Evolutionary conservation across 2,329 filamentous ascomycete genomes (phyloP), one percentile per base, ranked within the genome.

Genomic region (Neonectria punicea): DNA sequence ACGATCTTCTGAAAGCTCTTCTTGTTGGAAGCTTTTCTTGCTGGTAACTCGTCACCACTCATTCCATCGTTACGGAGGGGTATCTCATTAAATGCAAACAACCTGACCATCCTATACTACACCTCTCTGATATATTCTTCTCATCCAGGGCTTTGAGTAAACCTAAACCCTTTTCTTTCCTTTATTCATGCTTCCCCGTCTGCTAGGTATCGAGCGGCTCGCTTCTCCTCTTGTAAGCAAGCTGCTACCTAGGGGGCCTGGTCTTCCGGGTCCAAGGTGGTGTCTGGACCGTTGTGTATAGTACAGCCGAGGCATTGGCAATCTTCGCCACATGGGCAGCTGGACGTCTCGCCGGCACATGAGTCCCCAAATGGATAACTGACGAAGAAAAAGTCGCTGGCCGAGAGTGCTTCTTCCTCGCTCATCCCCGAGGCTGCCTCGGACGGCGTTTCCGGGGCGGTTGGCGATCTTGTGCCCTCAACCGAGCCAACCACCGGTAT

Each of bases 321-420:
- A 66, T 87, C 86, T 63, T 89, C 86, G 9, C 87, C 87, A 61
- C 87, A 89, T 1, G 84, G 85, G 71, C 87, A 89, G 44, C 80
- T 83, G 13, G 81, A 78, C 62, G 80, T 79, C 62, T 84, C 82
- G 2, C 86, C 86, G 0, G 80, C 81, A 71, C 86, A 88, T 1
- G 77, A 75, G 25, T 84, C 80, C 4, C 78, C 77, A 60, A 82
- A 84, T 3, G 84, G 81, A 66, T 89, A 85, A 59, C 82, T 84
- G 61, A 89, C 87, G 70, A 89, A 89, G 73, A 89, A 84, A 77
- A 86, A 90, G 73, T 89, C 85, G 56, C 79, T 82, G 1, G 83
- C 83, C 2, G 83, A 80, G 25, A 87, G 74, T 7, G 79, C 80
- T 70, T 87, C 83, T 66, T 88, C 87, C 56, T 88, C 85, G 58